A percentile compares a stretch with the other conserved stretches of the same genome.
Conservation (phyloP, 2,329 filamentous ascomycete species). For the Botrytis squamosa region DNA sequence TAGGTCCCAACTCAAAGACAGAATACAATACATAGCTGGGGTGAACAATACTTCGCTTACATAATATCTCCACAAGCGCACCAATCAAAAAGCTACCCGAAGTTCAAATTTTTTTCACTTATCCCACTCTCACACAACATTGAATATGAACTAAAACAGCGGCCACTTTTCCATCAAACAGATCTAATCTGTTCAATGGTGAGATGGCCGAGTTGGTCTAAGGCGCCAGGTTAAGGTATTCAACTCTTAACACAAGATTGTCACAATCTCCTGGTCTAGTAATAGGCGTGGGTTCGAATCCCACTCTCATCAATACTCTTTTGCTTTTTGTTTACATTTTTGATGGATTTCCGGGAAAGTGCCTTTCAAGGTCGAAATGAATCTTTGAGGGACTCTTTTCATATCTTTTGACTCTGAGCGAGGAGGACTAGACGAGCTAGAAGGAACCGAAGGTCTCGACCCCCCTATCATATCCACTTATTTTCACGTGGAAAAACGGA, state of each 20-base stretch:
- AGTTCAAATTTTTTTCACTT: neutral
- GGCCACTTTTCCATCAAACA: accelerated
- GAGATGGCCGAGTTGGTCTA: constrained; percentile 22
- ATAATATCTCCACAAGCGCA: neutral
- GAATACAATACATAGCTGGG: neutral
- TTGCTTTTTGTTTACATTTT: neutral
- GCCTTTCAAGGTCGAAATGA: too few species aligned
- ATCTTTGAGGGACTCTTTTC: neutral
- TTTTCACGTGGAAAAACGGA: neutral
- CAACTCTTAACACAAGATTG: neutral
- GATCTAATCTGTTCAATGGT: neutral
- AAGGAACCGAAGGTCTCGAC: neutral
- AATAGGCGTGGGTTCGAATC: constrained; percentile 43
- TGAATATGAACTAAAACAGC: accelerated
- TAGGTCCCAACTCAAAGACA: neutral
- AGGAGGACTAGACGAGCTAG: neutral
- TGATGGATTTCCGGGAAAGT: neutral
- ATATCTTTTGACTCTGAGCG: neutral
- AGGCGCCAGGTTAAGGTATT: constrained; percentile 19
- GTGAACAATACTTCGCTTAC: neutral
- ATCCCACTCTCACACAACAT: accelerated
- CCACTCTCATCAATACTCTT: constrained; percentile 38
- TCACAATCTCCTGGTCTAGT: constrained; percentile 11
- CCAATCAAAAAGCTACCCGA: neutral
- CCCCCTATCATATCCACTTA: constrained; percentile 2